These are phyloP conservation scores for Trypanosoma platydactyli DNA, from an alignment of 208 protist genomes.

Conservation along the genomic window DNA sequence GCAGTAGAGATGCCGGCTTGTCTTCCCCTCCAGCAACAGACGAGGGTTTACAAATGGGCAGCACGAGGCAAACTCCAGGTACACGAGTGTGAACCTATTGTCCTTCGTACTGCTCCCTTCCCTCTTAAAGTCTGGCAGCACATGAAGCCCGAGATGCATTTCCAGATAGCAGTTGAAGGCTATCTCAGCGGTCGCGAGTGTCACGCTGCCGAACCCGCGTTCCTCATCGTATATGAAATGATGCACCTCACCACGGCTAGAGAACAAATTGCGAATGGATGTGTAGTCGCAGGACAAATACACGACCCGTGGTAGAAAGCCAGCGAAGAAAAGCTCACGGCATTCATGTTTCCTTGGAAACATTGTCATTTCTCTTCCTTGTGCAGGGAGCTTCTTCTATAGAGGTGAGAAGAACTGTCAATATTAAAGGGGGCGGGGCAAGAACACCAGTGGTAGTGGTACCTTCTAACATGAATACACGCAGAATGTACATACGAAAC, in stretches of 20 bases:
- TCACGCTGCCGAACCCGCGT: conserved; percentile 65
- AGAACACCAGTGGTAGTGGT: too few relatives aligned
- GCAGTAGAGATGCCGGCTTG: conserved; percentile 46
- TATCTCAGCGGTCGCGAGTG: conserved; percentile 45
- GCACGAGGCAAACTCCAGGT: conserved; percentile 63
- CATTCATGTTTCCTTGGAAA: not conserved
- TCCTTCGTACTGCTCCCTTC: not conserved
- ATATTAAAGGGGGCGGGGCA: too few relatives aligned
- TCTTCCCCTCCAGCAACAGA: conserved; percentile 41
- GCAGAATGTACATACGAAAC: too few relatives aligned
- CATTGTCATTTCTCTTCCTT: too few relatives aligned
- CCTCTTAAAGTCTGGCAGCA: not conserved
- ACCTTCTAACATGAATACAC: too few relatives aligned
- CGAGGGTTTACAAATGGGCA: conserved; percentile 60
- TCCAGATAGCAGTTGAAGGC: conserved; percentile 65
- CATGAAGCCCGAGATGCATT: conserved; percentile 50
- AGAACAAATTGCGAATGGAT: conserved; percentile 58
- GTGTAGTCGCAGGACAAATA: not conserved
- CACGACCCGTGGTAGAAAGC: conserved; percentile 34
- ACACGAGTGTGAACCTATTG: conserved; percentile 36
- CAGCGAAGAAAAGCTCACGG: conserved; percentile 74
- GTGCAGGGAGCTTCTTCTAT: too few relatives aligned
- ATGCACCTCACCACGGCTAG: conserved; percentile 53
- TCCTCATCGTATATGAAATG: conserved; percentile 47
- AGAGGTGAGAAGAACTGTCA: too few relatives aligned